These are phyloP conservation scores for Phytophthora vignae DNA, from an alignment of 352 stramenopile species.

Conservation along the genomic window DNA sequence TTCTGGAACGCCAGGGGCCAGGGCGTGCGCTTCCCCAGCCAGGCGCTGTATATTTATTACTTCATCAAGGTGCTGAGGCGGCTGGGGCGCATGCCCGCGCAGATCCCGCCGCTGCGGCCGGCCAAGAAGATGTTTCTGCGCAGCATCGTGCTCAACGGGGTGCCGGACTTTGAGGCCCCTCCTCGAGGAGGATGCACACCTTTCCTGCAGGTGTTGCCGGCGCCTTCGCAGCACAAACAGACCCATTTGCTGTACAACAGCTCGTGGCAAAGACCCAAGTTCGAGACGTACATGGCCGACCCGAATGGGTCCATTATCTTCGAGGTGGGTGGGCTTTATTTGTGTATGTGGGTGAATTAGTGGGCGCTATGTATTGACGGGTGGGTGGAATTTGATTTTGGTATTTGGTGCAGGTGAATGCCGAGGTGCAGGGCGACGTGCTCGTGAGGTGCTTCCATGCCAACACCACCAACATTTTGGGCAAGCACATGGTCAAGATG, in stretches of 20 bases:
- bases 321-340: slow-evolving; percentile 44
- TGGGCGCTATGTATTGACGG: slow-evolving; percentile 33
- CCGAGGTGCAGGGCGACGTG: slow-evolving; percentile 74
- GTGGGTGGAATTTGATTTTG: slow-evolving; percentile 18
- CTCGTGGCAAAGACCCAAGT: slow-evolving; percentile 70
- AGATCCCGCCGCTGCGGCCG: slow-evolving; percentile 63
- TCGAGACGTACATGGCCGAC: slow-evolving; percentile 71
- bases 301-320: slow-evolving; percentile 65
- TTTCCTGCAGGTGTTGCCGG: slow-evolving; percentile 71
- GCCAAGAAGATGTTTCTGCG: slow-evolving; percentile 72
- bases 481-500: slow-evolving; percentile 86
- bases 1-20: slow-evolving; percentile 61
- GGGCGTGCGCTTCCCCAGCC: slow-evolving; percentile 84
- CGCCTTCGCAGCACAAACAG: slow-evolving; percentile 67
- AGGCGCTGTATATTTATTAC: slow-evolving; percentile 91
- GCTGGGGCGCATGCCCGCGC: slow-evolving; percentile 52
- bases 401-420: slow-evolving; percentile 56
- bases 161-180: slow-evolving; percentile 81
- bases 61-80: slow-evolving; percentile 78
- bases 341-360: neutral
- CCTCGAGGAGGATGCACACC: slow-evolving; percentile 66
- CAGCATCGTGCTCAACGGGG: slow-evolving; percentile 71
- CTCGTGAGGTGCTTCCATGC: slow-evolving; percentile 80
- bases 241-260: slow-evolving; percentile 75
- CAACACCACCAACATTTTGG: slow-evolving; percentile 74